Conservation (phyloP, 371 early-diverging fungal species). For the Lichtheimia ornata region DNA sequence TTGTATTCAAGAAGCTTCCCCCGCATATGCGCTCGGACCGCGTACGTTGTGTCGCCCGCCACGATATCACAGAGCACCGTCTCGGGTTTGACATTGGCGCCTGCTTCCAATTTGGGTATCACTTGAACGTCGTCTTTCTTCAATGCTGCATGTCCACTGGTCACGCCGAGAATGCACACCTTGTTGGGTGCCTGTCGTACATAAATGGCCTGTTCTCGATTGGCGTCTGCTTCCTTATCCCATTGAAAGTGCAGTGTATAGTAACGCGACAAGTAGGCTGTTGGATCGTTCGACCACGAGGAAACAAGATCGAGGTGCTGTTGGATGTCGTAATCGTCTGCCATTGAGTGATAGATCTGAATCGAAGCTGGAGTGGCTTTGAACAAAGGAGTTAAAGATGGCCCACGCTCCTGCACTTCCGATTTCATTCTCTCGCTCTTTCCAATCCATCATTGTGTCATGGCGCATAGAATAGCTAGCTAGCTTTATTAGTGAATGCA, state of each 20-base stretch:
- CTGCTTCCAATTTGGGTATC: constrained; percentile 15
- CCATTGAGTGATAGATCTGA: background rate
- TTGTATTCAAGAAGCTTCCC: constrained; percentile 48
- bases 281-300: constrained; percentile 32
- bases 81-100: constrained; percentile 28
- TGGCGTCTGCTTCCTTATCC: constrained; percentile 13
- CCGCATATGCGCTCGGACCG: constrained; percentile 37
- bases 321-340: constrained; percentile 26
- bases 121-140: constrained; percentile 3
- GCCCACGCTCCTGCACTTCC: too few relatives aligned
- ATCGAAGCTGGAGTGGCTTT: background rate
- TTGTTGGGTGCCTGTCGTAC: constrained; percentile 54
- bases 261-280: constrained; percentile 37
- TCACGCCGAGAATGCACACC: constrained; percentile 48
- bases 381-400: too few relatives aligned
- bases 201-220: constrained; percentile 20
- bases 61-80: constrained; percentile 29
- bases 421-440: too few relatives aligned
- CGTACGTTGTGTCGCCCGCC: constrained; percentile 17
- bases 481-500: too few relatives aligned
- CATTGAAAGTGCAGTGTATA: constrained; percentile 38
- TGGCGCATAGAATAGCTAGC: too few relatives aligned
- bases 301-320: constrained; percentile 19
- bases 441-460: too few relatives aligned
- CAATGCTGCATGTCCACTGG: constrained; percentile 16